Evolutionary conservation across 495 filamentous ascomycete genomes (phyloP).

Genomic region (Lophiotrema nucula): DNA sequence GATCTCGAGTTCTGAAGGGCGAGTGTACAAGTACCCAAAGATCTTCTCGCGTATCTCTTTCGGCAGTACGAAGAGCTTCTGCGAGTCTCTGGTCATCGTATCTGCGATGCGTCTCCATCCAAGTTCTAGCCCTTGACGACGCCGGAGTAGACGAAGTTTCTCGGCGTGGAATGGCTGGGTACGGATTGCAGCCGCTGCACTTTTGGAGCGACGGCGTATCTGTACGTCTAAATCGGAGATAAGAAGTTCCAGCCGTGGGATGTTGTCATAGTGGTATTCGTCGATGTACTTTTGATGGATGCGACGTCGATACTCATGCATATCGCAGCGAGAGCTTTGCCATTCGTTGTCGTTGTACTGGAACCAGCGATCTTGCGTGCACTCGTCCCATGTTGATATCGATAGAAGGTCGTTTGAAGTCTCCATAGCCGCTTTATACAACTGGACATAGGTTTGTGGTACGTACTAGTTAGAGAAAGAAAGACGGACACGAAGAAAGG

Average conservation of each 20-base stretch:
- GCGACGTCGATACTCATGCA: not conserved
- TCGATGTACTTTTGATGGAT: not conserved
- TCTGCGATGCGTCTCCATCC: conserved; percentile 6
- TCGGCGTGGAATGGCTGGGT: not conserved
- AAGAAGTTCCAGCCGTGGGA: not conserved
- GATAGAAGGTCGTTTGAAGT: not conserved
- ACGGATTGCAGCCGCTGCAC: not conserved
- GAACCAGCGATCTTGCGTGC: not conserved
- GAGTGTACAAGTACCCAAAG: conserved; percentile 13
- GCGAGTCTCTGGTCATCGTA: not conserved
- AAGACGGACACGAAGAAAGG: no score
- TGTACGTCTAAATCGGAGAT: not conserved
- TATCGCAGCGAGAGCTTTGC: not conserved
- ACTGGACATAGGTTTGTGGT: no score
- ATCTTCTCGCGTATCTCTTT: conserved; percentile 7
- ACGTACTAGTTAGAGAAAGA: no score
- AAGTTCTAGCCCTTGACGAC: not conserved
- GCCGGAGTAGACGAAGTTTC: not conserved
- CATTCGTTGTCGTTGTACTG: not conserved
- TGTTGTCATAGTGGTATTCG: conserved; percentile 5
- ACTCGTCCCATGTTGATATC: not conserved
- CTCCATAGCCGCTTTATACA: not conserved
- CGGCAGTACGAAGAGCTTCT: conserved; percentile 6
- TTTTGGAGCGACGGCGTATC: not conserved
- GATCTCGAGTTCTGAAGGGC: not conserved